A percentile compares a stretch with the other conserved stretches of the same genome.
These are phyloP conservation scores for Xerocomellus chrysenteron DNA, from an alignment of 768 basidiomycete genomes.

Conservation along the genomic window DNA sequence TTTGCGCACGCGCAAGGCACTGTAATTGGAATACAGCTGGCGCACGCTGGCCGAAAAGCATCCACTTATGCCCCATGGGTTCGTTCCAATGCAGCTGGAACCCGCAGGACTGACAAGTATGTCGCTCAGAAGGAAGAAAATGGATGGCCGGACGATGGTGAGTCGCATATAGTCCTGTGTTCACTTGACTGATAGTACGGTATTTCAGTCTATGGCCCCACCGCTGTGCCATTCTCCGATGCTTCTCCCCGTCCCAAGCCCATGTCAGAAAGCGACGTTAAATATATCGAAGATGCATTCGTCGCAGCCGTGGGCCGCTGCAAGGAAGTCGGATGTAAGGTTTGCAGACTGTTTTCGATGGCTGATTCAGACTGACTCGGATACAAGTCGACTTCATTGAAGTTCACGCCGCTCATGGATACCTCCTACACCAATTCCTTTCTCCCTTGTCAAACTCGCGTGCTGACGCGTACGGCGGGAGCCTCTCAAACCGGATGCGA, in stretches of 20 bases:
- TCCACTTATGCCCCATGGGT: conserved; percentile 72
- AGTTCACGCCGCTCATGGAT: conserved; percentile 68
- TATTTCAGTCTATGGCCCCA: conserved; percentile 59
- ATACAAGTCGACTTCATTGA: conserved; percentile 67
- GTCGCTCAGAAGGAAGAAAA: conserved; percentile 49
- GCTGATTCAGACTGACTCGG: conserved; percentile 7
- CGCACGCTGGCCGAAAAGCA: conserved; percentile 73
- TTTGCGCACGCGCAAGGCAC: conserved; percentile 71
- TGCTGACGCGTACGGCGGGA: conserved; percentile 70
- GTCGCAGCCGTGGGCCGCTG: conserved; percentile 51
- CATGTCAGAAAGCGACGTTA: conserved; percentile 55
- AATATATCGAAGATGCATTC: conserved; percentile 60
- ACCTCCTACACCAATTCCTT: conserved; percentile 61
- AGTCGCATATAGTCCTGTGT: conserved; percentile 3
- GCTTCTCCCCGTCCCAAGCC: conserved; percentile 56
- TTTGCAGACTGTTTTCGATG: not conserved
- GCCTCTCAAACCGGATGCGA: conserved; percentile 70
- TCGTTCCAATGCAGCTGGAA: conserved; percentile 35
- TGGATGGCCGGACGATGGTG: conserved; percentile 72
- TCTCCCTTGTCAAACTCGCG: conserved; percentile 76
- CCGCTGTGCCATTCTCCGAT: conserved; percentile 52
- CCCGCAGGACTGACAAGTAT: conserved; percentile 28
- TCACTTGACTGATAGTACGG: not conserved
- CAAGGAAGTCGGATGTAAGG: conserved; percentile 61
- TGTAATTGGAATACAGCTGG: conserved; percentile 75